Conservation (phyloP, 768 basidiomycete genomes). For the Agaricus subrufescens region DNA sequence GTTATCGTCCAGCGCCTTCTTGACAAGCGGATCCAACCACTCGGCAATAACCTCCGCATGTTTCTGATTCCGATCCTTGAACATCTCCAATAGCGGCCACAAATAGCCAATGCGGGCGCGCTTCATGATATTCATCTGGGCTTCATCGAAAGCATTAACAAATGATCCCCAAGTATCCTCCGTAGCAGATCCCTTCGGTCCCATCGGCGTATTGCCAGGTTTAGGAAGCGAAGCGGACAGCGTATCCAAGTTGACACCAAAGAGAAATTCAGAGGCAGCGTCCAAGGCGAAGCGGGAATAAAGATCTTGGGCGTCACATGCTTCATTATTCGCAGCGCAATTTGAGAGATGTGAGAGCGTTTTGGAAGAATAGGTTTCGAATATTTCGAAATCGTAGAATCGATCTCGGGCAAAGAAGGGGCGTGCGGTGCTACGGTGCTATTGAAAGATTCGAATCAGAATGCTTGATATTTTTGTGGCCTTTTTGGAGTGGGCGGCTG, state of each 20-base stretch:
- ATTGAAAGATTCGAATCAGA: not conserved
- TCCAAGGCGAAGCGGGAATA: constrained; percentile 67
- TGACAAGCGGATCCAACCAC: constrained; percentile 63
- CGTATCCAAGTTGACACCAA: constrained; percentile 61
- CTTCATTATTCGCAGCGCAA: constrained; percentile 28
- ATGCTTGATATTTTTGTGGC: not conserved
- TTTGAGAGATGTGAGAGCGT: constrained; percentile 46
- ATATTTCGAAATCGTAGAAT: constrained; percentile 63
- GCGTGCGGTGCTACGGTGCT: constrained; percentile 65
- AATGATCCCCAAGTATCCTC: constrained; percentile 61
- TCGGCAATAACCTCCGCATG: constrained; percentile 48
- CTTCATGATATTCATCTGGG: constrained; percentile 46
- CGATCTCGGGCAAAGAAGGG: constrained; percentile 77
- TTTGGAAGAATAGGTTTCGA: constrained; percentile 50
- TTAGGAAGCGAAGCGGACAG: constrained; percentile 49
- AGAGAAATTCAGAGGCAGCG: constrained; percentile 68
- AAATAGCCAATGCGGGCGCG: constrained; percentile 49
- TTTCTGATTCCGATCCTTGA: constrained; percentile 45
- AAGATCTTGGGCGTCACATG: constrained; percentile 66
- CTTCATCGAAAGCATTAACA: constrained; percentile 51
- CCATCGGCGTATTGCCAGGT: constrained; percentile 38
- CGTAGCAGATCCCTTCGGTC: constrained; percentile 58
- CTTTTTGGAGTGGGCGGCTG: not conserved
- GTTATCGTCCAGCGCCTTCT: constrained; percentile 46
- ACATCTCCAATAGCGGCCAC: constrained; percentile 61